These are phyloP conservation scores for Aphanomyces stellatus DNA, from an alignment of 352 stramenopile genomes.

Conservation along the genomic window DNA sequence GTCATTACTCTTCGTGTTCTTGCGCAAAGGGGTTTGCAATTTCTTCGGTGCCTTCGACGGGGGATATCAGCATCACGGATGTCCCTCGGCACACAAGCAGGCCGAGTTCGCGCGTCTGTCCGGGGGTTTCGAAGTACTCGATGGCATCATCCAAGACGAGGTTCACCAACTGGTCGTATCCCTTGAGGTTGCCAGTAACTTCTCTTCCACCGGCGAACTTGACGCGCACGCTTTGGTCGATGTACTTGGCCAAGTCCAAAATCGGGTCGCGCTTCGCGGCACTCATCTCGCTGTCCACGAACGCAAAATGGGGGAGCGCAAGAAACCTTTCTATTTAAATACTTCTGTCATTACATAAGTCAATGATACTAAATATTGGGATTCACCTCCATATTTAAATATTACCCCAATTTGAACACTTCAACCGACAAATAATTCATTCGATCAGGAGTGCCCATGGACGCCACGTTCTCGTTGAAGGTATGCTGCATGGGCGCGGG, in stretches of 20 bases:
- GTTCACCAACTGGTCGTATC: constrained; percentile 96
- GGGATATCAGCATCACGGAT: constrained; percentile 87
- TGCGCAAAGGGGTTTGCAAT: constrained; percentile 89
- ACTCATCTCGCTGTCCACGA: constrained; percentile 4
- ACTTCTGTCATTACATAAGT: background rate
- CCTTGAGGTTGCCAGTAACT: constrained; percentile 88
- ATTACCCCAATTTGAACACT: background rate
- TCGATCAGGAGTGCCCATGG: too few species aligned
- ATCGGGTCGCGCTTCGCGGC: constrained; percentile 62
- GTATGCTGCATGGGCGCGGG: constrained; percentile 96
- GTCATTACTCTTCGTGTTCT: constrained; percentile 55
- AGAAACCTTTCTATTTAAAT: too few species aligned
- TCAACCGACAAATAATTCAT: background rate
- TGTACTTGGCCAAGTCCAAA: constrained; percentile 92
- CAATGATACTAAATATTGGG: background rate
- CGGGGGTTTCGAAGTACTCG: constrained; percentile 91
- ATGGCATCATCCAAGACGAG: constrained; percentile 95
- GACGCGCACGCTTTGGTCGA: constrained; percentile 91
- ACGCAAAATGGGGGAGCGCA: too few species aligned
- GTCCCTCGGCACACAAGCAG: constrained; percentile 91
- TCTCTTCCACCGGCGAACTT: constrained; percentile 93
- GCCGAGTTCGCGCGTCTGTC: constrained; percentile 87
- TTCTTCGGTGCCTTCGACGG: constrained; percentile 86
- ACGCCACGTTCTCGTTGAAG: background rate
- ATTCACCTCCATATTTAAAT: too few species aligned